phyloP scores from a whole-genome alignment of 331 rosid species.

The Malus hybrid region DNA sequence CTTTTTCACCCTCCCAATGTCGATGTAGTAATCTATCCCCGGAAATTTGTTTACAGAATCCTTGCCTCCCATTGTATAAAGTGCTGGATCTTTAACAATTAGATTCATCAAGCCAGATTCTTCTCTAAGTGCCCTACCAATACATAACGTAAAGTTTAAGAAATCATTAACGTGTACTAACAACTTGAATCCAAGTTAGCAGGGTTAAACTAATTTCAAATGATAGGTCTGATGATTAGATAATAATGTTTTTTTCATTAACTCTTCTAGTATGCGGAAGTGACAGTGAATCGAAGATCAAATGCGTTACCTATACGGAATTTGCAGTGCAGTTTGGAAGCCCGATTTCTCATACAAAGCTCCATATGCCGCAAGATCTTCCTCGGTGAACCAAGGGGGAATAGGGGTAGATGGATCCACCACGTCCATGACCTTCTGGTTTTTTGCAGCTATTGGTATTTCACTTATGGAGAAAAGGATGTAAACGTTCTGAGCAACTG shows the following conservation, averaged over 20 bases:
- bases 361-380: conserved; percentile 62
- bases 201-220: too few species aligned
- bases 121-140: conserved; percentile 38
- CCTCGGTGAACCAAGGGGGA: conserved; percentile 69
- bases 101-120: conserved; percentile 33
- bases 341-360: conserved; percentile 69
- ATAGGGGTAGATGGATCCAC: conserved; percentile 63
- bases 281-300: neutral
- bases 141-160: neutral
- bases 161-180: too few species aligned
- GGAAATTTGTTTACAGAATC: conserved; percentile 59
- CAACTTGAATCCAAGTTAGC: neutral
- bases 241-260: too few species aligned
- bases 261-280: too few species aligned
- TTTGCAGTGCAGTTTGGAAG: conserved; percentile 55
- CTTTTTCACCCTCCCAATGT: conserved; percentile 46
- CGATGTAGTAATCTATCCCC: conserved; percentile 47
- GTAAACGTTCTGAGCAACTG: conserved; percentile 58
- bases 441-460: conserved; percentile 55
- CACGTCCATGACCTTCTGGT: conserved; percentile 79
- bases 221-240: too few species aligned
- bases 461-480: conserved; percentile 69
- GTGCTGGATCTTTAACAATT: conserved; percentile 36
- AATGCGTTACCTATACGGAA: conserved; percentile 54
- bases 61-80: conserved; percentile 58